phyloP scores from a whole-genome alignment of 208 protist species.

The Herpetomonas tarakana region DNA sequence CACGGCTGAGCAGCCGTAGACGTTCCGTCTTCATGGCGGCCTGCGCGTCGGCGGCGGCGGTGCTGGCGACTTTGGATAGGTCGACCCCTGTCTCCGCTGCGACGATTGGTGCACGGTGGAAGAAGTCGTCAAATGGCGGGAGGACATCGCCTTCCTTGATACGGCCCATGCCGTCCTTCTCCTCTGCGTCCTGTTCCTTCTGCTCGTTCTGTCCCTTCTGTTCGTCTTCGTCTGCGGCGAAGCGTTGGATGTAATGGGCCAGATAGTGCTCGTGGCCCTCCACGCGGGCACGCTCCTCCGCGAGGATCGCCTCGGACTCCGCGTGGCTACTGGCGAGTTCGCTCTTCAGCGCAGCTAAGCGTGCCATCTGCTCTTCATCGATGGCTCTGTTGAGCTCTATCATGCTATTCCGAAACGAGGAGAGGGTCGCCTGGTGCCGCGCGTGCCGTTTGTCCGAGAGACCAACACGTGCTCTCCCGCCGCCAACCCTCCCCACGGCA shows the following conservation, averaged over 20 bases:
- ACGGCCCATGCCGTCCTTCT: too few relatives aligned
- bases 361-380: constrained; percentile 46
- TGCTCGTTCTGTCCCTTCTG: too few relatives aligned
- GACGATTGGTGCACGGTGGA: constrained; percentile 19
- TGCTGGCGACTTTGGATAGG: constrained; percentile 5
- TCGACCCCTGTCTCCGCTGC: background rate
- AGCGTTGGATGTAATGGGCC: constrained; percentile 17
- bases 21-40: constrained; percentile 52
- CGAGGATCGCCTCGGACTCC: constrained; percentile 24
- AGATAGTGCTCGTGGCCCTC: constrained; percentile 32
- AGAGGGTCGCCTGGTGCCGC: constrained; percentile 39
- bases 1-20: constrained; percentile 34
- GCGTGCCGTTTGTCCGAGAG: constrained; percentile 35
- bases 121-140: constrained; percentile 26
- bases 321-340: constrained; percentile 43
- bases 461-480: constrained; percentile 20
- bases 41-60: constrained; percentile 27
- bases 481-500: constrained; percentile 1
- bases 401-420: constrained; percentile 35
- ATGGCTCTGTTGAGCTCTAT: constrained; percentile 42
- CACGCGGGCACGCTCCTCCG: constrained; percentile 30
- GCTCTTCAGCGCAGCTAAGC: constrained; percentile 39
- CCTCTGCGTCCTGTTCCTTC: too few relatives aligned
- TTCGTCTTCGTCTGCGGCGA: constrained; percentile 12
- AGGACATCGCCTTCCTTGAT: constrained; percentile 28